phyloP scores from a whole-genome alignment of 2,329 filamentous ascomycete species.

The Pseudodiploospora longispora region DNA sequence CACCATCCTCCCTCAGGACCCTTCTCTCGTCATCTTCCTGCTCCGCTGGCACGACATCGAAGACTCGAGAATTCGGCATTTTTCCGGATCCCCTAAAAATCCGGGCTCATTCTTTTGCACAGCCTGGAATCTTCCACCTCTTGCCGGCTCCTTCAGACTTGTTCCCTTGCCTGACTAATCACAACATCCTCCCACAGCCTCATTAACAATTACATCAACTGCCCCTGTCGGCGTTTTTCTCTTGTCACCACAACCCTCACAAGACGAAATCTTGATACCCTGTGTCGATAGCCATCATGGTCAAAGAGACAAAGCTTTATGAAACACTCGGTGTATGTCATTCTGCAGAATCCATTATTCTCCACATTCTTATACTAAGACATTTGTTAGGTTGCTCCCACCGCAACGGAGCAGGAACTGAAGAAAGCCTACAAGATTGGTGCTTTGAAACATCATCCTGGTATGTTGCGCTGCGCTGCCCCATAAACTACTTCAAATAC shows the following conservation, averaged over 20 bases:
- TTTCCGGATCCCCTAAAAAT: too few species aligned
- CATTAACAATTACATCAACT: neutral
- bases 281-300: conserved; percentile 47
- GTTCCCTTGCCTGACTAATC: conserved; percentile 5
- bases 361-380: conserved; percentile 11
- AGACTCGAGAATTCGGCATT: too few species aligned
- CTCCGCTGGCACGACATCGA: neutral
- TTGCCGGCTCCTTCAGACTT: too few species aligned
- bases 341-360: neutral
- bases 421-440: conserved; percentile 85
- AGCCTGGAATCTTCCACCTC: too few species aligned
- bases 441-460: conserved; percentile 77
- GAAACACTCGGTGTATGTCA: conserved; percentile 65
- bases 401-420: conserved; percentile 74
- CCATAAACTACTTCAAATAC: neutral
- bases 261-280: conserved; percentile 4
- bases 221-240: conserved; percentile 3
- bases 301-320: conserved; percentile 73
- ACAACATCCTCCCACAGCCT: neutral
- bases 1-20: too few species aligned
- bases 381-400: conserved; percentile 58
- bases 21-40: neutral
- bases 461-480: conserved; percentile 37
- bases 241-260: conserved; percentile 5
- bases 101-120: too few species aligned